Evolutionary conservation across 2,329 filamentous ascomycete species (phyloP), one percentile per base, ranked within the genome.

Genomic region (Mariannaea sp.): DNA sequence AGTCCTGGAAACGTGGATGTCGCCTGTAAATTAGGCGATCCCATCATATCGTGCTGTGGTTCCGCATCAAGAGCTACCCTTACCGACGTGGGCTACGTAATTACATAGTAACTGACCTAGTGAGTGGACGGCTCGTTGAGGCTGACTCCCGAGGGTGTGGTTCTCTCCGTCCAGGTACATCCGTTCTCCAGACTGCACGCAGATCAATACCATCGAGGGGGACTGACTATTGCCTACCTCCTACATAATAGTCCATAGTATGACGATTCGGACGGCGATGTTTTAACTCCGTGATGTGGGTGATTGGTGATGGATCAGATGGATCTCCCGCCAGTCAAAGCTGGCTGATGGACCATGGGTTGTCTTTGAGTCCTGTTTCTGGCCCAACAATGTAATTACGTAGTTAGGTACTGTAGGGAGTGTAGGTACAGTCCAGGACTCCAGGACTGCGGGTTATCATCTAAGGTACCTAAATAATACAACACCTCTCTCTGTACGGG

Each of bases 31-130:
- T 17, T 3, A 10, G 35, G 12, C 8, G 22, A n/a, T n/a, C n/a
- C n/a, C n/a, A n/a, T n/a, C n/a, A 27, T 27, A 24, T 29, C 7
- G 24, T 41, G 39, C 39, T 27, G 6, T 29, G 7, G 7, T 17
- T 27, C 10, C 14, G 33, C 8, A 19, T 17, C 10, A 6, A 17
- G 4, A 9, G n/a, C 33, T 16, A 4, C 14, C 5, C 4, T 4
- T 36, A 17, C 33, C 8, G n/a, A 26, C 5, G 14, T n/a, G n/a
- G n/a, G n/a, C n/a, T n/a, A n/a, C n/a, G n/a, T n/a, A n/a, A n/a
- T n/a, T n/a, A n/a, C n/a, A n/a, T n/a, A 41, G 36, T 29, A 42
- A 47, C 42, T 36, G 42, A 35, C 27, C 41, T 47, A 35, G 41
- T 22, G 33, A 41, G 14, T 14, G 26, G 29, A 43, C 22, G 42